Evolutionary conservation across 208 protist species (phyloP).

Genomic region (Porcisia deanei): DNA sequence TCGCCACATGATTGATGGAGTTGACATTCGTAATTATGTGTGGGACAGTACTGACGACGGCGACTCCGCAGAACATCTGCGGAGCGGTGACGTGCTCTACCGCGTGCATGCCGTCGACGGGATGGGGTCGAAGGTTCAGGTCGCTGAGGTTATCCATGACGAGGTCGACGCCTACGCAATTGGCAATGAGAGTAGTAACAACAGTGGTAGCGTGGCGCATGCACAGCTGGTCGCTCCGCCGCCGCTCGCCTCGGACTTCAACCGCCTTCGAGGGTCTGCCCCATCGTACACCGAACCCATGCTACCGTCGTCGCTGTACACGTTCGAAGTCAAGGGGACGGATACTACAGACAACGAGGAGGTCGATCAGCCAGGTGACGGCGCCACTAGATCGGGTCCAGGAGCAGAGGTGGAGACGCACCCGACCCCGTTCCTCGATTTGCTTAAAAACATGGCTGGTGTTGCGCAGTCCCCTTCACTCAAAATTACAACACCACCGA

Average conservation of each 20-base stretch:
- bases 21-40: slow-evolving; percentile 52
- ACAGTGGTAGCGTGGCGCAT: neutral
- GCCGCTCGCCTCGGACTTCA: slow-evolving; percentile 33
- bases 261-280: slow-evolving; percentile 36
- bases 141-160: slow-evolving; percentile 1
- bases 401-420: neutral
- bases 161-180: neutral
- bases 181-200: neutral
- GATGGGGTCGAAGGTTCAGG: slow-evolving; percentile 18
- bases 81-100: slow-evolving; percentile 2
- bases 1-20: slow-evolving; percentile 70
- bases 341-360: neutral
- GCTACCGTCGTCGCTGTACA: slow-evolving; percentile 4
- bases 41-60: slow-evolving; percentile 3
- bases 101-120: neutral
- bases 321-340: neutral
- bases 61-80: neutral
- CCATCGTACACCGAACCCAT: slow-evolving; percentile 38
- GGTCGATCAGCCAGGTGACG: neutral
- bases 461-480: neutral
- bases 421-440: slow-evolving; percentile 33
- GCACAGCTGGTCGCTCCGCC: neutral
- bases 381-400: neutral
- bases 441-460: neutral
- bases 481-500: neutral